Base-by-base conservation (phyloP, 768 basidiomycete species). In the Cyclocybe aegerita region DNA sequence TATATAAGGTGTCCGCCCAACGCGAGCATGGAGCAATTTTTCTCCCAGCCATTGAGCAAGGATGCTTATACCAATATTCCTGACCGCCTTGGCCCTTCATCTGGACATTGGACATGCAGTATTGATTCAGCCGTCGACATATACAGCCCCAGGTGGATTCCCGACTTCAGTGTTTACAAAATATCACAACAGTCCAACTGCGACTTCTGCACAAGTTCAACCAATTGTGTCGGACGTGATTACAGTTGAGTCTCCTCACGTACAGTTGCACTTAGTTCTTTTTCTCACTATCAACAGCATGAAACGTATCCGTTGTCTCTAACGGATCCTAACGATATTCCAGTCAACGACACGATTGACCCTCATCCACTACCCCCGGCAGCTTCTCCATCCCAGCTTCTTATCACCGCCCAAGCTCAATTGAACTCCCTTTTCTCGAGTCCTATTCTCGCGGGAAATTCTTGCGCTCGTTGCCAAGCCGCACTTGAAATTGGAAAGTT, bases 161-260 rank as follows among this genome's bases (percentile, higher is more conserved):
- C 86, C 88, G 1, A 85, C 85, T 1, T 78, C 83, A 4, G 67
- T 77, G 35, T 90, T 82, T 64, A 60, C 71, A n/a, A 61, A 72
- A 45, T 90, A 89, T 64, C 88, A 83, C 68, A 89, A 88, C 64
- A 68, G 77, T 55, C 86, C 88, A 31, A 89, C 86, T 1, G 83
- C 80, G 31, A 90, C 88, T 2, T 78, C 79, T 9, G 80, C 75
- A 0, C 88, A 90, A 61, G 82, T 82, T 3, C 88, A 90, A 66
- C 88, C 88, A n/a, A 75, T 88, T 51, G 77, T 90, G 34, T 80
- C 86, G 10, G 88, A 90, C 61, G 83, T 86, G 7, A 78, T 88
- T 31, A 76, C 77, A 23, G 88, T 87, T 45, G 49, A 53, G 60
- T 60, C 43, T 48, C 8, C 29, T 44, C 34, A 23, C 44, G 34